Conservation (phyloP, 345 rosid genomes). For the Bretschneidera sinensis region DNA sequence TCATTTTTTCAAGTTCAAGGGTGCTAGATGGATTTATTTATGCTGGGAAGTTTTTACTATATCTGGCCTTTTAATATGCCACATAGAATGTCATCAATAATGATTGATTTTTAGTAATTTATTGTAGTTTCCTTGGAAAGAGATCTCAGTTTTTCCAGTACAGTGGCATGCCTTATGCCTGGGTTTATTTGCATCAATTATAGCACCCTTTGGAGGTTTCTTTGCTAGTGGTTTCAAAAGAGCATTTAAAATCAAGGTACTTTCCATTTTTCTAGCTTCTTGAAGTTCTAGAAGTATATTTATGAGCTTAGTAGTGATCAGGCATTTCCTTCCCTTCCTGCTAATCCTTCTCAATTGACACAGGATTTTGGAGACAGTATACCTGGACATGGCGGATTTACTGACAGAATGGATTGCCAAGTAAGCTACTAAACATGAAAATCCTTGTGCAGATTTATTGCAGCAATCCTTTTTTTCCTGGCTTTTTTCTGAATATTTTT, state of each 20-base stretch:
- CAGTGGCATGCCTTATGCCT: slow-evolving; percentile 94
- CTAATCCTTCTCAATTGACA: slow-evolving; percentile 1
- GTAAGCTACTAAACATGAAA: slow-evolving; percentile 24
- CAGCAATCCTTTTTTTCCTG: neutral
- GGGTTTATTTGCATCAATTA: slow-evolving; percentile 86
- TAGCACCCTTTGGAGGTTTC: slow-evolving; percentile 98
- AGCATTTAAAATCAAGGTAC: slow-evolving; percentile 92
- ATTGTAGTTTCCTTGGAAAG: slow-evolving; percentile 81
- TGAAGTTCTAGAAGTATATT: neutral
- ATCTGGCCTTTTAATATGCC: neutral
- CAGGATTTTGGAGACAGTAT: slow-evolving; percentile 98
- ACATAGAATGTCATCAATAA: no score
- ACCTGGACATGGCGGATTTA: slow-evolving; percentile 97
- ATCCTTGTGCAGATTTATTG: neutral
- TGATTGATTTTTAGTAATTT: neutral
- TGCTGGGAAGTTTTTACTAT: no score
- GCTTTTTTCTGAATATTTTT: neutral
- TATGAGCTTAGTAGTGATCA: neutral
- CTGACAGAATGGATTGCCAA: slow-evolving; percentile 97
- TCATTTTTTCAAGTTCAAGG: no score
- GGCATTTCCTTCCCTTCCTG: slow-evolving; percentile 2
- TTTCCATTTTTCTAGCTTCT: neutral
- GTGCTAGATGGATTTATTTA: no score
- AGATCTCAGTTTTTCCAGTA: slow-evolving; percentile 64
- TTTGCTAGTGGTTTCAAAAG: slow-evolving; percentile 97